These are phyloP conservation scores for Oxytropis ochrocephala DNA, from an alignment of 306 rosid genomes.

Conservation along the genomic window DNA sequence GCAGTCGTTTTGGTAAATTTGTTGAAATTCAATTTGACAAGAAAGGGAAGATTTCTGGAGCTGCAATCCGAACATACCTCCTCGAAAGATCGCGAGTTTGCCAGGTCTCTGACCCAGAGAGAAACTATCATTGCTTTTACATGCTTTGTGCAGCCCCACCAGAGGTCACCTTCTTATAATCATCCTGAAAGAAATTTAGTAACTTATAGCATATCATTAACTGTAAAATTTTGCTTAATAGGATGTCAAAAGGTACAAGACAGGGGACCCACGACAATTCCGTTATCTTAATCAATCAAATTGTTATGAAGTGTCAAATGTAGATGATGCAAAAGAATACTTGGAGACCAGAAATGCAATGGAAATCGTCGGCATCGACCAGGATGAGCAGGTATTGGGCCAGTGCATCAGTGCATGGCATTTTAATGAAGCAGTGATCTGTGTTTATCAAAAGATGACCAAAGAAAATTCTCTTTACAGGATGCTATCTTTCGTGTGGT, in stretches of 20 bases:
- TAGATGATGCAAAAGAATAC: conserved; percentile 83
- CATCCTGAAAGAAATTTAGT: not conserved
- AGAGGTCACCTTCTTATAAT: conserved; percentile 44
- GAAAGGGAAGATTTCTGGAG: conserved; percentile 78
- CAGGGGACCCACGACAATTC: conserved; percentile 66
- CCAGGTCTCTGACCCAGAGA: conserved; percentile 84
- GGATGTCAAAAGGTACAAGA: conserved; percentile 65
- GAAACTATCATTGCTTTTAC: conserved; percentile 93
- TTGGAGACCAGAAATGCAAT: conserved; percentile 82
- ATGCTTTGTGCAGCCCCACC: conserved; percentile 89
- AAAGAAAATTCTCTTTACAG: conserved; percentile 29
- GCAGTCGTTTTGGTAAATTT: conserved; percentile 91
- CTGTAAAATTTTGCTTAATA: conserved; percentile 26
- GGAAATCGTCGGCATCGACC: conserved; percentile 86
- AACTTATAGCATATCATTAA: not conserved
- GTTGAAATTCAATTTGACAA: conserved; percentile 90
- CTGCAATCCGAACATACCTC: conserved; percentile 86
- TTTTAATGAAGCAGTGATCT: not conserved
- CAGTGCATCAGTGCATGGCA: conserved; percentile 10
- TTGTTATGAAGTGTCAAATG: conserved; percentile 71
- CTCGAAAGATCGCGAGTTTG: conserved; percentile 88
- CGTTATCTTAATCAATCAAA: conserved; percentile 77
- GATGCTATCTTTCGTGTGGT: conserved; percentile 85
- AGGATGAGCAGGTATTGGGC: conserved; percentile 66
- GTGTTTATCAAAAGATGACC: conserved; percentile 8